These are phyloP conservation scores for Rhododendron williamsianum DNA, from an alignment of 148 eudicot genomes.

Conservation along the genomic window DNA sequence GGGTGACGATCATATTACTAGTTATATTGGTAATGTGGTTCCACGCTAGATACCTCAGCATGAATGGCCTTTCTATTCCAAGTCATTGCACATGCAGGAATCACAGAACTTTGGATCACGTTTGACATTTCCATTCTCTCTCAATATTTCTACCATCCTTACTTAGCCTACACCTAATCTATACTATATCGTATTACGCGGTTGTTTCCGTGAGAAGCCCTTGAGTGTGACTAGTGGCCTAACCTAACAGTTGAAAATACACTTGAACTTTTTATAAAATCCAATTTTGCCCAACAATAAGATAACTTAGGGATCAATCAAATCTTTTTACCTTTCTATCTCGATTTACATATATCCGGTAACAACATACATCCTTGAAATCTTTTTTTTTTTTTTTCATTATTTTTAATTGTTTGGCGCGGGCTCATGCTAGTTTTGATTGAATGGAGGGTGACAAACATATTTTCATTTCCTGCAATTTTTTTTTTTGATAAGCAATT, in stretches of 20 bases:
- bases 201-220: not conserved
- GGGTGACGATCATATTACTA: not conserved
- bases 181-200: not conserved
- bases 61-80: not conserved
- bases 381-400: no score
- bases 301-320: no score
- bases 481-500: not conserved
- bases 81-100: not conserved
- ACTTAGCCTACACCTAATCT: not conserved
- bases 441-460: not conserved
- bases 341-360: not conserved
- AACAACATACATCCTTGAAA: not conserved
- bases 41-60: not conserved
- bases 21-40: not conserved
- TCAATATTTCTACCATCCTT: no score
- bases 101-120: not conserved
- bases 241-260: not conserved
- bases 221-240: not conserved
- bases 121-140: not conserved
- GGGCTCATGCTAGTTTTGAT: not conserved
- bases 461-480: not conserved
- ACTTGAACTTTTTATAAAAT: no score
- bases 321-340: not conserved
- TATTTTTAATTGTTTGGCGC: not conserved
- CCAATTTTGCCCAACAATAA: not conserved